phyloP scores from a whole-genome alignment of 495 filamentous ascomycete genomes.

The Penicillium robsamsonii region DNA sequence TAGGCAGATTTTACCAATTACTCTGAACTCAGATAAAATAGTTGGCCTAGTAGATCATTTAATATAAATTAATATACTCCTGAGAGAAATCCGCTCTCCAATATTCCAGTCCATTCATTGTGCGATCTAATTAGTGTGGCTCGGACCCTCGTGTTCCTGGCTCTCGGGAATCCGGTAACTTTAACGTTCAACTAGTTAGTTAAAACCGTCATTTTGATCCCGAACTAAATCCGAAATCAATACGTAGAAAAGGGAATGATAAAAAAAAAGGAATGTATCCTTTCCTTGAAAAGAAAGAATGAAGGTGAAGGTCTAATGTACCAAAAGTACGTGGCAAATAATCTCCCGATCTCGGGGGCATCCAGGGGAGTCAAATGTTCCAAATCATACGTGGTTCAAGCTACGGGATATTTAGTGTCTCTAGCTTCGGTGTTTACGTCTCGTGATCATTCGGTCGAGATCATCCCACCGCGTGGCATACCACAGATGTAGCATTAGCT shows the following conservation, averaged over 20 bases:
- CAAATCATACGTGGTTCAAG: neutral
- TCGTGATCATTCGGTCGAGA: constrained; percentile 1
- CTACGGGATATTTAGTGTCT: neutral
- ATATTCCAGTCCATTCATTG: constrained; percentile 1
- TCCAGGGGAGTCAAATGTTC: neutral
- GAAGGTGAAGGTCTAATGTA: neutral
- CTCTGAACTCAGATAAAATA: neutral
- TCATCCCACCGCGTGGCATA: constrained; percentile 2
- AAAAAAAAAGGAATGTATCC: neutral
- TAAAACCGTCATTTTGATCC: neutral
- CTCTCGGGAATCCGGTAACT: constrained; percentile 4
- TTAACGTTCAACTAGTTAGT: constrained; percentile 2
- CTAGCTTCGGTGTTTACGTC: neutral
- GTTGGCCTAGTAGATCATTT: neutral
- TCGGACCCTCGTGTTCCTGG: constrained; percentile 12
- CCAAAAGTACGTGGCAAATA: constrained; percentile 8
- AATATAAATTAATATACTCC: no score
- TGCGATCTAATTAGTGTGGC: constrained; percentile 2
- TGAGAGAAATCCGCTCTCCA: neutral
- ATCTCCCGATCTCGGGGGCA: constrained; percentile 7
- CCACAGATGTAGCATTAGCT: no score
- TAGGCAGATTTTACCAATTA: neutral
- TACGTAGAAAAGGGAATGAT: neutral
- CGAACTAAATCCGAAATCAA: neutral
- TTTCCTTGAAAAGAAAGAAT: neutral